Base-by-base conservation (phyloP, 1,284 basidiomycete genomes). In the Trametes sp. region DNA sequence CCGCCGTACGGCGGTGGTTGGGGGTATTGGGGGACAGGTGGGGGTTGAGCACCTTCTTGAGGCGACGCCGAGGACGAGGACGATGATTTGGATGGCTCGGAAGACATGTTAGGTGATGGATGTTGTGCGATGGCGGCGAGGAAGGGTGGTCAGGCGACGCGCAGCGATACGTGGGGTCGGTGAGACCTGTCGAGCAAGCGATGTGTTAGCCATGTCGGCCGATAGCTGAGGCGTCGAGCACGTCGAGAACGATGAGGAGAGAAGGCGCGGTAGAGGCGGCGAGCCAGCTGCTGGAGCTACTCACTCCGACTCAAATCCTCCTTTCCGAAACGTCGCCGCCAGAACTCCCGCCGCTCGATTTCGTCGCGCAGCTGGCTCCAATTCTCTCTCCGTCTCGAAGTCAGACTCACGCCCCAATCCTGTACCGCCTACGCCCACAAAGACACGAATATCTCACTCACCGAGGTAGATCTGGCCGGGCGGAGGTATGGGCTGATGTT, bases 251-350 rank as follows among this genome's bases (percentile, higher is more conserved):
- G 35, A 28, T 29, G 48, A 51, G 55, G 29, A 54, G 53, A 48
- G 45, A 44, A 53, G 14, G 48, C 38, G 45, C 35, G 49, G 48
- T 42, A 48, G 51, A 46, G 55, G 36, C 60, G 65, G 71, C 70
- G 71, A 73, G 73, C 70, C 66, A 71, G 64, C 61, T 65, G 70
- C 68, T 62, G 61, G 64, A 62, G 65, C 60, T 68, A 65, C 73
- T 72, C 73, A 77, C 77, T 77, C 74, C 77, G 75, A 74, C 74
- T 75, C 69, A 75, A 75, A 73, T 74, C 68, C 68, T 66, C 69
- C 71, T 72, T 73, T 75, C 76, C 75, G 76, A 74, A 70, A 69
- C 74, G 76, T 77, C 77, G 76, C 76, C 76, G 77, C 76, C 74
- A 75, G 76, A 76, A 70, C 71, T 68, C 65, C 66, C 69, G 67